A percentile compares a stretch with the other conserved stretches of the same genome.
Conservation (phyloP, 331 rosid genomes). For the Malus hybrid region DNA sequence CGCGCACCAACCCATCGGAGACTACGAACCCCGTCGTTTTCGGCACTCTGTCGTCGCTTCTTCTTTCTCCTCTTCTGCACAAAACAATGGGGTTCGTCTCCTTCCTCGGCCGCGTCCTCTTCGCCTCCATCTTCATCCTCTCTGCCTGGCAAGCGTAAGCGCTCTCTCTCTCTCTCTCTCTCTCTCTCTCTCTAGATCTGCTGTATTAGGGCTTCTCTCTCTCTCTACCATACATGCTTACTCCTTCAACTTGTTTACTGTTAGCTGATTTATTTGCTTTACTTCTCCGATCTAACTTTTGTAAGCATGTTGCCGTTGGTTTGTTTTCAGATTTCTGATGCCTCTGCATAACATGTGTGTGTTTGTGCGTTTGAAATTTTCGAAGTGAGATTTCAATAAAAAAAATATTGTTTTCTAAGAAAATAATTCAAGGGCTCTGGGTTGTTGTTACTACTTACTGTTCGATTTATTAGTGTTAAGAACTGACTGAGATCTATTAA, state of each 20-base stretch:
- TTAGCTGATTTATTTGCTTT: no score
- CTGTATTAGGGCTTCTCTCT: no score
- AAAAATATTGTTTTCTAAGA: not conserved
- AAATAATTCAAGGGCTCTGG: not conserved
- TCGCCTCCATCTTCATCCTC: slow-evolving; percentile 87
- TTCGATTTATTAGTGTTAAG: not conserved
- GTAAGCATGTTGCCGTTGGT: no score
- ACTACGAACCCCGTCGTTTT: not conserved
- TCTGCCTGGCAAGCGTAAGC: slow-evolving; percentile 83
- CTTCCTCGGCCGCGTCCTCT: slow-evolving; percentile 80
- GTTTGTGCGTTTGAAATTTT: not conserved
- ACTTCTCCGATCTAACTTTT: no score
- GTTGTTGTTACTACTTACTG: not conserved
- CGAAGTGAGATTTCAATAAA: not conserved
- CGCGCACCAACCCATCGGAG: not conserved
- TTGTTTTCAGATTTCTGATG: no score
- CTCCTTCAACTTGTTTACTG: no score
- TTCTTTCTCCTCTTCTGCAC: not conserved
- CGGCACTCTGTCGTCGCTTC: not conserved
- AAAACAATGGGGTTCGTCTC: slow-evolving; percentile 67
- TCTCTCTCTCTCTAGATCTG: not conserved
- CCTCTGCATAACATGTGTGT: no score
- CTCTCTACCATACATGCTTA: no score
- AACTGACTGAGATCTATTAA: not conserved
- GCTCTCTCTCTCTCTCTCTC: not conserved